Evolutionary conservation across 345 rosid species (phyloP).

Genomic region (Lenwebbia sp.): DNA sequence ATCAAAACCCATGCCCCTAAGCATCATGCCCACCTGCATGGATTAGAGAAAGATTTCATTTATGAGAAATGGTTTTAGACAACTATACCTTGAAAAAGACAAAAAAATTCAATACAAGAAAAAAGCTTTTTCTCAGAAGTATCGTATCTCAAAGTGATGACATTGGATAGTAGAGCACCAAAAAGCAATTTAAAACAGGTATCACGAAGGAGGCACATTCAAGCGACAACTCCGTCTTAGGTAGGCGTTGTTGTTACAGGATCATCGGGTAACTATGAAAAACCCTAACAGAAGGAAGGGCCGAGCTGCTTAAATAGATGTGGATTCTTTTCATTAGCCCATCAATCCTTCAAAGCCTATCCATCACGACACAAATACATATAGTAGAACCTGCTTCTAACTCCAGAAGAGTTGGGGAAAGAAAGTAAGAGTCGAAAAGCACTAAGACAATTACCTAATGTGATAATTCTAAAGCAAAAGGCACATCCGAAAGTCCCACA

Average conservation of each 20-base stretch:
- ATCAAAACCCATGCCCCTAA: conserved; percentile 95
- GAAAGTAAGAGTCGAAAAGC: background rate
- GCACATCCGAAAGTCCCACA: background rate
- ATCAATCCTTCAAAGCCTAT: background rate
- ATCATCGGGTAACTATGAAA: background rate
- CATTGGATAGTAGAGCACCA: background rate
- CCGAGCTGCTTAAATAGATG: background rate
- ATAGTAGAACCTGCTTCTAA: background rate
- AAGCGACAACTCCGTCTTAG: background rate
- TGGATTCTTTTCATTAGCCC: background rate
- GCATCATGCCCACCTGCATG: conserved; percentile 92
- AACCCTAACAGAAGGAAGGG: background rate
- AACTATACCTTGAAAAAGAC: background rate
- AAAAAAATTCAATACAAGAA: background rate
- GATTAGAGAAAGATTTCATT: background rate
- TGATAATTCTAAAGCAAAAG: background rate
- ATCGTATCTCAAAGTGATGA: background rate
- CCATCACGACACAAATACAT: background rate
- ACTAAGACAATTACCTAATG: background rate
- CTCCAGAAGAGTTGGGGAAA: background rate
- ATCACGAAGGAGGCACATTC: background rate
- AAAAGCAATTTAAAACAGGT: background rate
- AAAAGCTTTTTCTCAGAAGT: background rate
- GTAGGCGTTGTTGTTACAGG: background rate
- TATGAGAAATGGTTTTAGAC: background rate